These are phyloP conservation scores for Saturnispora saitoi DNA, from an alignment of 805 yeast species.

Conservation along the genomic window DNA sequence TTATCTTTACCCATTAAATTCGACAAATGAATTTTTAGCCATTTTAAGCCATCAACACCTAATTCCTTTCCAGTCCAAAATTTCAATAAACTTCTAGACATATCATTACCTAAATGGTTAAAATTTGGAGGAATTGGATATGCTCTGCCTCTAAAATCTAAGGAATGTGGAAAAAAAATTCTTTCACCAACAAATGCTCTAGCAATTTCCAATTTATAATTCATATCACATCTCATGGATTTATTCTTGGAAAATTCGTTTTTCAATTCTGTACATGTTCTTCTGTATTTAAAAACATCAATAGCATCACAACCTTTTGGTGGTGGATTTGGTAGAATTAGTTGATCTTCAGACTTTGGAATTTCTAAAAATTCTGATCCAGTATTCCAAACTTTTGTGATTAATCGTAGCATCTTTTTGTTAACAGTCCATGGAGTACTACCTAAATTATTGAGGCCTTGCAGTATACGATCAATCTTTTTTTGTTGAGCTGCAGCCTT, in stretches of 20 bases:
- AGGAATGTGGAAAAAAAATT: constrained; percentile 70
- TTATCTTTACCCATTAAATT: constrained; percentile 72
- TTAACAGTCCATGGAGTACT: constrained; percentile 90
- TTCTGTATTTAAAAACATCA: constrained; percentile 59
- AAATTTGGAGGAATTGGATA: constrained; percentile 76
- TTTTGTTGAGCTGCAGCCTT: constrained; percentile 73
- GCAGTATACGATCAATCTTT: constrained; percentile 56
- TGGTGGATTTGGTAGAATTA: constrained; percentile 48
- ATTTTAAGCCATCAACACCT: constrained; percentile 55
- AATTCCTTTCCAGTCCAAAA: constrained; percentile 72
- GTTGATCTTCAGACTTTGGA: constrained; percentile 42
- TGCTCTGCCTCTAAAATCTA: constrained; percentile 80
- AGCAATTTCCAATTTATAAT: constrained; percentile 91
- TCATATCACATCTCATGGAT: constrained; percentile 88
- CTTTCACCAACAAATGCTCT: constrained; percentile 80
- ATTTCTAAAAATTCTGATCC: constrained; percentile 70
- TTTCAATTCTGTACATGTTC: constrained; percentile 45
- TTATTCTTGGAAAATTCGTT: constrained; percentile 58
- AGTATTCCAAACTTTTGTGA: constrained; percentile 79
- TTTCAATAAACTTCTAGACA: constrained; percentile 59
- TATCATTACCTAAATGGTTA: constrained; percentile 72
- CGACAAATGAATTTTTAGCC: constrained; percentile 72
- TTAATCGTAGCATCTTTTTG: constrained; percentile 53
- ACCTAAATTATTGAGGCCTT: constrained; percentile 82
- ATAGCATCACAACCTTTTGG: constrained; percentile 62